These are phyloP conservation scores for Blastobotrys capitulatus DNA, from an alignment of 1,139 yeast genomes.

Conservation along the genomic window DNA sequence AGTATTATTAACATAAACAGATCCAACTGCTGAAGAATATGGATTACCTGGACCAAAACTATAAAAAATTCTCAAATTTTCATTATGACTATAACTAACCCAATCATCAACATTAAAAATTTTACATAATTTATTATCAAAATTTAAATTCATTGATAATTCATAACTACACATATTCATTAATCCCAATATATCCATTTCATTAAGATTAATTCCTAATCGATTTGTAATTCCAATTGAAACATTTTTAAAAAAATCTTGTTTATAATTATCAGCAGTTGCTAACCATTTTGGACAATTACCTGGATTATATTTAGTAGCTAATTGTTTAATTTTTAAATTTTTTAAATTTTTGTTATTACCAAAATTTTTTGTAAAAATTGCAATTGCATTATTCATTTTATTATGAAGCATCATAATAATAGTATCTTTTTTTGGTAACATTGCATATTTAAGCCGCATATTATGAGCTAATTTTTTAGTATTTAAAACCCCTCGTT, in stretches of 20 bases:
- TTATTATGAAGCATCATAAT: neutral
- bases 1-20: constrained; percentile 46
- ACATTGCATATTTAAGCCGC: constrained; percentile 1
- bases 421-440: neutral
- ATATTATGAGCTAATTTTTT: neutral
- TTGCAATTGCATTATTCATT: neutral
- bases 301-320: neutral
- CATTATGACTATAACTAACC: constrained; percentile 40
- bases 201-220: neutral
- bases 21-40: constrained; percentile 41
- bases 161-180: constrained; percentile 50
- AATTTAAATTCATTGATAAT: constrained; percentile 43
- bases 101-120: constrained; percentile 47
- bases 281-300: constrained; percentile 1
- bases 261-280: neutral
- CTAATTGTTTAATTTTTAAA: neutral
- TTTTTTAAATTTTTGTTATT: neutral
- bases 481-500: neutral
- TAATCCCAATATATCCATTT: constrained; percentile 19
- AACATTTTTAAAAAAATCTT: neutral
- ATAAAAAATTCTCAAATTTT: constrained; percentile 44
- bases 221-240: neutral
- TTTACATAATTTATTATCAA: constrained; percentile 41
- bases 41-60: constrained; percentile 48
- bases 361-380: neutral